Base-by-base conservation (phyloP, 1,284 basidiomycete genomes). In the Fistulina hepatica region DNA sequence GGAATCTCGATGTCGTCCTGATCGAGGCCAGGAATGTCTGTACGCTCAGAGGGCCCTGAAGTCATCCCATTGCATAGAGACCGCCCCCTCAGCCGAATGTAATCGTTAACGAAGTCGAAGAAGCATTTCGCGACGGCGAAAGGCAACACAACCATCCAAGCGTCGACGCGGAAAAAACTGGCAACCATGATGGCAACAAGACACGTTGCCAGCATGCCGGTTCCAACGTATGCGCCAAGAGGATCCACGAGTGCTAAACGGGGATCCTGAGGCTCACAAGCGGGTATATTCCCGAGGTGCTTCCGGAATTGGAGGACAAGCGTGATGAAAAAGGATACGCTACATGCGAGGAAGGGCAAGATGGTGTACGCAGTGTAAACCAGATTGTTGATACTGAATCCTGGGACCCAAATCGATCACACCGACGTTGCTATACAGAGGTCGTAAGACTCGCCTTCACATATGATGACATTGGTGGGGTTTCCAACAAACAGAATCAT, bases 131-230 rank as follows among this genome's bases (percentile, higher is more conserved):
- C 55, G 2, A 72, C 55, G 0, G 91, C 92, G 22, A 92, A 91
- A 0, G 94, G 92, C n/a, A 90, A 68, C 1, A 80, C 86, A 33
- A 97, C 81, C 60, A 76, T 74, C 75, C 84, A 84, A 5, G 84
- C 89, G 37, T 77, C 74, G 10, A 76, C 58, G 33, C 68, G 60
- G 43, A 75, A 65, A 59, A 76, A 76, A 47, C 71, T 70, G 45
- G 72, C 61, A 12, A 71, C 58, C 40, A 77, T 59, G 39, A 69
- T 65, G 26, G 74, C 60, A 9, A 69, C 44, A 13, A 77, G 62
- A 35, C 72, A 69, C 3, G 56, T 46, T 6, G 60, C 60, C n/a
- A 77, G 61, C 40, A 74, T 52, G 36, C 66, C 41, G 37, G 64
- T 64, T 16, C 75, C 75, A 17, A 78, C 60, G 41, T 53, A 57